Percentiles rank a stretch among this genome's conserved stretches.
Evolutionary conservation across 192 early-diverging fungal species (phyloP).

Genomic region (Chytriomyces confervae): DNA sequence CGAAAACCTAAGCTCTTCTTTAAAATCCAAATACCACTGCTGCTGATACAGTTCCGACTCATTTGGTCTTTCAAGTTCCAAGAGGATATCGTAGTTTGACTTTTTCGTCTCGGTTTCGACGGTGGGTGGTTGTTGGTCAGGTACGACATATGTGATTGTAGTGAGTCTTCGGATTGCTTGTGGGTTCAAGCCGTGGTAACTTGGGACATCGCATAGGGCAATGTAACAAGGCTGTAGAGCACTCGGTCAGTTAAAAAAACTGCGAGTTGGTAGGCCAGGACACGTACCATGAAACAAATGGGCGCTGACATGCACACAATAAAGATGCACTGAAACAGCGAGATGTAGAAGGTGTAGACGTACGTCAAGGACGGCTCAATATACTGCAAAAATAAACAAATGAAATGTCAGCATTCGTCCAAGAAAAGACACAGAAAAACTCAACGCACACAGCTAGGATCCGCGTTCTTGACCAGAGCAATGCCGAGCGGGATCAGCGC

Average conservation of each 20-base stretch:
- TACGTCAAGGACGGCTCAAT: constrained; percentile 6
- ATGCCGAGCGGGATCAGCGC: constrained; percentile 22
- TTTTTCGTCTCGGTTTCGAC: not conserved
- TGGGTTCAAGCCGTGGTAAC: constrained; percentile 19
- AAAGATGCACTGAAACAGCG: constrained; percentile 25
- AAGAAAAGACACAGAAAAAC: not conserved
- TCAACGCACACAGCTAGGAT: constrained; percentile 1
- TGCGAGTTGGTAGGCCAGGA: no score
- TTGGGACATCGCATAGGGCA: constrained; percentile 18
- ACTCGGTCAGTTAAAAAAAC: no score
- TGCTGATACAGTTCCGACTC: no score
- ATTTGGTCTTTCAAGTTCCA: no score
- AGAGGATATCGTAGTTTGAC: not conserved
- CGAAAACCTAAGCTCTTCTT: no score
- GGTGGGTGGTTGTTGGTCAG: not conserved
- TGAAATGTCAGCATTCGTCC: not conserved
- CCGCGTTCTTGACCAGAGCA: constrained; percentile 11
- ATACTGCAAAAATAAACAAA: not conserved
- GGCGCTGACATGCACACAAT: constrained; percentile 17
- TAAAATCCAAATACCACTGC: no score
- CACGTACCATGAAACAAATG: constrained; percentile 22
- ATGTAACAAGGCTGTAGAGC: no score
- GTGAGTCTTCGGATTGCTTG: constrained; percentile 3
- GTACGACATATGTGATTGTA: constrained; percentile 20
- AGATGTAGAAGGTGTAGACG: constrained; percentile 17